Conservation (phyloP, 2,329 filamentous ascomycete genomes). For the Arthroderma uncinatum region DNA sequence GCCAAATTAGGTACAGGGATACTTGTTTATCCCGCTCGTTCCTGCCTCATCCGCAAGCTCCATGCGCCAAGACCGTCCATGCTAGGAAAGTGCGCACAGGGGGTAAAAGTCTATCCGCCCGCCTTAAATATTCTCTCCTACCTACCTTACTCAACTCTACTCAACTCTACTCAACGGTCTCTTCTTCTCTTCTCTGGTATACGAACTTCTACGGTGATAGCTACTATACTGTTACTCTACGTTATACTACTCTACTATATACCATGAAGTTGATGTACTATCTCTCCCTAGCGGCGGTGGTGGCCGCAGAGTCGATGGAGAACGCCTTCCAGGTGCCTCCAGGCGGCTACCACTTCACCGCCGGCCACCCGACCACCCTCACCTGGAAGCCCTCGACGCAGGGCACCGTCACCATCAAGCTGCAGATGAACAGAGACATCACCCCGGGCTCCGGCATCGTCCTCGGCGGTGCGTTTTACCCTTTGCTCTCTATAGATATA, state of each 20-base stretch:
- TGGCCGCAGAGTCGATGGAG: constrained; percentile 28
- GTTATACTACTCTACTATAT: neutral
- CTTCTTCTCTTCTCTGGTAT: neutral
- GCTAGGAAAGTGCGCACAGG: too few species aligned
- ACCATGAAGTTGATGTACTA: constrained; percentile 18
- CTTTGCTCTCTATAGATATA: neutral
- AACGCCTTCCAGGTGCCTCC: constrained; percentile 42
- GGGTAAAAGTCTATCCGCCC: too few species aligned
- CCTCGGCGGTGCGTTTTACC: constrained; percentile 34
- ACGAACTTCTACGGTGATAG: constrained; percentile 3
- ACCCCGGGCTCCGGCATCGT: constrained; percentile 32
- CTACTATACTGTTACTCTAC: neutral
- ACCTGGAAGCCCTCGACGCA: constrained; percentile 41
- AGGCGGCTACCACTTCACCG: constrained; percentile 35
- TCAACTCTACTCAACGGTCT: neutral
- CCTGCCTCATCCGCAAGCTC: too few species aligned
- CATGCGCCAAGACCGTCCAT: too few species aligned
- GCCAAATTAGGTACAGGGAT: too few species aligned
- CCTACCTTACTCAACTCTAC: too few species aligned
- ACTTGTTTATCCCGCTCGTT: too few species aligned
- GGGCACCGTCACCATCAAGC: constrained; percentile 42
- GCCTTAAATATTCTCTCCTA: too few species aligned
- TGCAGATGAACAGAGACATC: constrained; percentile 36
- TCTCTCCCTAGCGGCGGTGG: constrained; percentile 35
- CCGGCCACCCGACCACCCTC: constrained; percentile 38